These are phyloP conservation scores for Exsudoporus frostii DNA, from an alignment of 768 basidiomycete species.

Conservation along the genomic window DNA sequence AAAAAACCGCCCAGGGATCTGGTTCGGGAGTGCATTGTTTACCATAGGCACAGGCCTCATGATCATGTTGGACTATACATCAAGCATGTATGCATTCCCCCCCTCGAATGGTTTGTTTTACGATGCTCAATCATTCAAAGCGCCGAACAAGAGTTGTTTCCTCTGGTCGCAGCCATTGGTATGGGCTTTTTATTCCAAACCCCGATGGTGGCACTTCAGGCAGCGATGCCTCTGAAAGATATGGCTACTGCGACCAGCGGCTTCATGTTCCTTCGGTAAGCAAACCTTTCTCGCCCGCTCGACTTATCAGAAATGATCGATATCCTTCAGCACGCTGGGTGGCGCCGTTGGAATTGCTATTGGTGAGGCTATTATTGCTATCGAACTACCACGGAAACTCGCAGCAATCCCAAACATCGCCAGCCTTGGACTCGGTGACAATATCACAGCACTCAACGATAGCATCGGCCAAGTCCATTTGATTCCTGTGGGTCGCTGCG, in stretches of 20 bases:
- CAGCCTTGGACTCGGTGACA: conserved; percentile 31
- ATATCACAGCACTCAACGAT: conserved; percentile 41
- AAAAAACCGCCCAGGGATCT: conserved; percentile 57
- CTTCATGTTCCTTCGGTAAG: conserved; percentile 65
- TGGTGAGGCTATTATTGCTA: conserved; percentile 67
- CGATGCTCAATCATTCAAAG: conserved; percentile 30
- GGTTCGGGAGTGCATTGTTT: conserved; percentile 59
- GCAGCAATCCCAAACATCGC: conserved; percentile 31
- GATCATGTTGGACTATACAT: conserved; percentile 59
- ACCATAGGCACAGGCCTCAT: conserved; percentile 67
- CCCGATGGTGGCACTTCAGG: conserved; percentile 73
- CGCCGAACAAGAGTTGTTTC: conserved; percentile 58
- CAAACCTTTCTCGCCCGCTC: neutral
- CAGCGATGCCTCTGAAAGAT: conserved; percentile 79
- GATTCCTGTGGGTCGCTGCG: conserved; percentile 8
- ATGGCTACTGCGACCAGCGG: conserved; percentile 78
- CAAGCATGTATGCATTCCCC: conserved; percentile 27
- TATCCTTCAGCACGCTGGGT: conserved; percentile 39
- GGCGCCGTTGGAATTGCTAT: conserved; percentile 71
- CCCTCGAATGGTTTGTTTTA: neutral
- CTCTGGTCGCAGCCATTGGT: conserved; percentile 60
- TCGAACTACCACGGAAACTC: conserved; percentile 42
- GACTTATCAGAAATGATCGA: neutral
- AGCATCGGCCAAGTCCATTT: conserved; percentile 41
- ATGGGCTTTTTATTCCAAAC: conserved; percentile 61